Conservation (phyloP, 495 filamentous ascomycete genomes). For the Aspergillus sclerotioniger region DNA sequence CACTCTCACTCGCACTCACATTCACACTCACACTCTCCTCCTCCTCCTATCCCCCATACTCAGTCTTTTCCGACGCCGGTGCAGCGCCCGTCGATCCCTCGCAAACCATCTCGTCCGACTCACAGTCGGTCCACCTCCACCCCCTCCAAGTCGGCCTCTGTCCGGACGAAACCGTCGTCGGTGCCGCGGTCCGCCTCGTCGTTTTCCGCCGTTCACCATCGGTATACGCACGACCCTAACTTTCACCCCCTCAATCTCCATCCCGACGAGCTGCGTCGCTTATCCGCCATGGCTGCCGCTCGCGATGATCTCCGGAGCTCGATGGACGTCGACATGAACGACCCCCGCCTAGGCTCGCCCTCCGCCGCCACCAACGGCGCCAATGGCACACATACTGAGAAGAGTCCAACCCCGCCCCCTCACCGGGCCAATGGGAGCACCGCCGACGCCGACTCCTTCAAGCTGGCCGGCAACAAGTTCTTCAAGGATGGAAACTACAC, state of each 20-base stretch:
- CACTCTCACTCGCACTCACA: not conserved
- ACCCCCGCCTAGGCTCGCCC: constrained; percentile 23
- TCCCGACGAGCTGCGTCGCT: constrained; percentile 76
- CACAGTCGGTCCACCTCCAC: constrained; percentile 25
- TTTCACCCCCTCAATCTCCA: constrained; percentile 84
- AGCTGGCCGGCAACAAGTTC: constrained; percentile 89
- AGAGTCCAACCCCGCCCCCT: constrained; percentile 75
- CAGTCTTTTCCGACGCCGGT: constrained; percentile 16
- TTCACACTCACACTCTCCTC: not conserved
- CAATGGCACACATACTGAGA: constrained; percentile 49
- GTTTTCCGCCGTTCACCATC: constrained; percentile 22
- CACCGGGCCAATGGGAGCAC: constrained; percentile 62
- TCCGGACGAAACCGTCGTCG: constrained; percentile 5
- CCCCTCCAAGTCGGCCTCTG: constrained; percentile 19
- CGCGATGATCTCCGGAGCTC: constrained; percentile 55
- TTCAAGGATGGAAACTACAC: constrained; percentile 89
- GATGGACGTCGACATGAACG: constrained; percentile 80
- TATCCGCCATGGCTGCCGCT: constrained; percentile 68
- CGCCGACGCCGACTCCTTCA: constrained; percentile 82
- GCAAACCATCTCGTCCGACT: constrained; percentile 17
- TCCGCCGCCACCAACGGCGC: constrained; percentile 49
- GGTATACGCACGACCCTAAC: constrained; percentile 61
- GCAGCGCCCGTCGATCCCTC: constrained; percentile 15
- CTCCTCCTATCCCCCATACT: constrained; percentile 7
- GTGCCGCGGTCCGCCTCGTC: constrained; percentile 10